Evolutionary conservation across 371 early-diverging fungal species (phyloP).

Genomic region (Mycotypha africana): DNA sequence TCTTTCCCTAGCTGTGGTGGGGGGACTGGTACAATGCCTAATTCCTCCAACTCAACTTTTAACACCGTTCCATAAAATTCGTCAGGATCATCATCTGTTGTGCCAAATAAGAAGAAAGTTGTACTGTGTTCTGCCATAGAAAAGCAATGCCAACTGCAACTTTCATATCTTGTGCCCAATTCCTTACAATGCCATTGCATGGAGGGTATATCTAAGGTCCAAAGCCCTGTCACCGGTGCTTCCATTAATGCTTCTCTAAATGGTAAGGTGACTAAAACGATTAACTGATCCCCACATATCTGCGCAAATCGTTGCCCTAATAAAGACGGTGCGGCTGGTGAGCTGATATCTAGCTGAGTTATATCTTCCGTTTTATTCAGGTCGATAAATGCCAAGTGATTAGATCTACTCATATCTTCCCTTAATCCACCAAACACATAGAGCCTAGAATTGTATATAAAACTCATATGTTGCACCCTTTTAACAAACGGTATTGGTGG

Average conservation of each 20-base stretch:
- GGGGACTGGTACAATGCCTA: conserved; percentile 53
- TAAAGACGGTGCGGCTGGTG: conserved; percentile 51
- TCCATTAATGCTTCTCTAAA: conserved; percentile 28
- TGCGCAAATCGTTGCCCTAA: conserved; percentile 65
- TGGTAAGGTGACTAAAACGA: conserved; percentile 54
- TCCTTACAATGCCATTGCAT: conserved; percentile 64
- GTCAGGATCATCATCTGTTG: conserved; percentile 48
- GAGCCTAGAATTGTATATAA: conserved; percentile 49
- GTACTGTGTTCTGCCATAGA: conserved; percentile 55
- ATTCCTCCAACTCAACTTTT: conserved; percentile 53
- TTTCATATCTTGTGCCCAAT: conserved; percentile 42
- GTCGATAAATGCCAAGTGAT: conserved; percentile 55
- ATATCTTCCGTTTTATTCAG: conserved; percentile 18
- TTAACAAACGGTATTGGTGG: conserved; percentile 49
- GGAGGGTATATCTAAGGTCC: conserved; percentile 56
- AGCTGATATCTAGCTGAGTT: conserved; percentile 48
- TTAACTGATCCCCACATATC: conserved; percentile 57
- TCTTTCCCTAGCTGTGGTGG: conserved; percentile 51
- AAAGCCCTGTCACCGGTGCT: conserved; percentile 46
- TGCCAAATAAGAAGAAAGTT: conserved; percentile 56
- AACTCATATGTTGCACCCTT: conserved; percentile 58
- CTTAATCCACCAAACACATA: conserved; percentile 65
- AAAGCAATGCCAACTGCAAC: conserved; percentile 61
- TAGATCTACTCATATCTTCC: conserved; percentile 60
- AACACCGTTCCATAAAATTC: conserved; percentile 56